These are phyloP conservation scores for Scutellaria barbata DNA, from an alignment of 257 asterid species.

Conservation along the genomic window DNA sequence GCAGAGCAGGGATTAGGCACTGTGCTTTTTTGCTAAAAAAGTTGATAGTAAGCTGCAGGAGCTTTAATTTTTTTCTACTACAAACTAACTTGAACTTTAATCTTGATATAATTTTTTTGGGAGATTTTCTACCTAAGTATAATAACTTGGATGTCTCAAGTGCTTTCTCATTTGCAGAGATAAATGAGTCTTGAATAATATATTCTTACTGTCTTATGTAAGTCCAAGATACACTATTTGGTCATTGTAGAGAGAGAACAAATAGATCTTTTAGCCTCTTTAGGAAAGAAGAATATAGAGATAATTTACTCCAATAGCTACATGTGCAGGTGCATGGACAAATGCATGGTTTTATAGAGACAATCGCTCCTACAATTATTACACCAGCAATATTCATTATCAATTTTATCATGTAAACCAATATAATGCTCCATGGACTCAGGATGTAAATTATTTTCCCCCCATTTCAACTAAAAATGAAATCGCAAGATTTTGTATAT, in stretches of 20 bases:
- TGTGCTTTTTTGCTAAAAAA: no score
- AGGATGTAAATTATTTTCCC: not conserved
- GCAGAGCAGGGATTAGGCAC: no score
- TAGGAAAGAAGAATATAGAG: constrained; percentile 3
- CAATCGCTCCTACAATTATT: not conserved
- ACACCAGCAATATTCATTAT: not conserved
- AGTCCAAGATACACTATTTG: constrained; percentile 9
- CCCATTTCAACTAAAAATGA: not conserved
- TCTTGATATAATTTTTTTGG: no score
- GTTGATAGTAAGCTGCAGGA: no score
- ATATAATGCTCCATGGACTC: constrained; percentile 21
- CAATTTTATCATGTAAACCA: not conserved
- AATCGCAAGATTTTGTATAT: constrained; percentile 8
- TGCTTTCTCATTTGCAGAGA: constrained; percentile 16
- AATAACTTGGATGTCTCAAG: constrained; percentile 4
- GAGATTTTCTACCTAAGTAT: not conserved
- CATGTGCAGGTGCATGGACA: constrained; percentile 1
- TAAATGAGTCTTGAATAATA: not conserved
- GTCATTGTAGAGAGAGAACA: not conserved
- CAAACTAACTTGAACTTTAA: no score
- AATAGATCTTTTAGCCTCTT: not conserved
- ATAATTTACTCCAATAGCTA: constrained; percentile 7
- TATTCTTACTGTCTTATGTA: not conserved
- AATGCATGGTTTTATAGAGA: not conserved
- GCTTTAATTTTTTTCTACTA: no score